Evolutionary conservation across 2,329 filamentous ascomycete species (phyloP), one percentile per base, ranked within the genome.

Genomic region (Alternaria metachromatica): DNA sequence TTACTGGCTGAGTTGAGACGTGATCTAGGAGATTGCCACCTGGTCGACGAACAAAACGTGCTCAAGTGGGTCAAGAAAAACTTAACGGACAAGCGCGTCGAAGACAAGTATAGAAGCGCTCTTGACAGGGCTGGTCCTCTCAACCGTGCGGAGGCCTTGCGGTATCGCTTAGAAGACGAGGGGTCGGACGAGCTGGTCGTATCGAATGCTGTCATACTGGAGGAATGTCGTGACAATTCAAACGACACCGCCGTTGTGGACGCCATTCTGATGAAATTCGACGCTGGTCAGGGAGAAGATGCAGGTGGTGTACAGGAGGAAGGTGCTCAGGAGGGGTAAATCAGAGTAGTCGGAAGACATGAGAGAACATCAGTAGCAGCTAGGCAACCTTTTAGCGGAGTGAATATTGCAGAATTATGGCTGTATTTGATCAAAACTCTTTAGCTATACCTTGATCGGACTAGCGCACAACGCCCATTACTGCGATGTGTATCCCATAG

Each of bases 151-250:
- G n/a, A n/a, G 3, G 49, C 28, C 49, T 51, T 51, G 4, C 13
- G 9, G 28, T 51, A 37, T 23, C 49, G 49, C 4, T 3, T 51
- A 51, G 3, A 23, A 23, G 13, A 12, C 2, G 49, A 51, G 49
- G 7, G n/a, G 18, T 1, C 13, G 1, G 7, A 3, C 12, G 7
- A 12, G 0, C 2, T 9, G 5, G 8, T 7, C 8, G 5, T 13
- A 5, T 33, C 48, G 0, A 1, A 33, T 37, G 8, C 28, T 11
- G 49, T 6, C 1, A 2, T 50, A 9, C 26, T 4, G 48, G 4
- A 12, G 4, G 1, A 2, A 3, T 50, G 28, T 26, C 11, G 4
- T 21, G 10, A 15, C 6, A 50, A 50, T 50, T 18, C 20, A n/a
- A 3, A 50, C 11, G 48, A 50, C 13, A 0, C 4, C 12, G 18